These are phyloP conservation scores for Dysphania ambrosioides DNA, from an alignment of 148 eudicot genomes.

Conservation along the genomic window DNA sequence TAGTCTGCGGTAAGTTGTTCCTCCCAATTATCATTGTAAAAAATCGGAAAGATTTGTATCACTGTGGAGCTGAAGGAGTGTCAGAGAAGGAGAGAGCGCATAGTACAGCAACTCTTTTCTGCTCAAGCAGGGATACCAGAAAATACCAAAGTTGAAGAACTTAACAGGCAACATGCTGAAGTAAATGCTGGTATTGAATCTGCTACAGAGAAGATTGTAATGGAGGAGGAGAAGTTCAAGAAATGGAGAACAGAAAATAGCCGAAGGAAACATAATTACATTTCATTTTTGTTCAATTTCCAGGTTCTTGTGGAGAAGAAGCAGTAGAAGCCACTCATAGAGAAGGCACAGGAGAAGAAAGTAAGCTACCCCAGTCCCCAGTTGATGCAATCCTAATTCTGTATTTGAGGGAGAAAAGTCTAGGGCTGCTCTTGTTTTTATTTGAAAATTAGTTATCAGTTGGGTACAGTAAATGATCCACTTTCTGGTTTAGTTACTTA, in stretches of 20 bases:
- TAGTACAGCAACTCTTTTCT: conserved; percentile 69
- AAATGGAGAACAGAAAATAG: conserved; percentile 94
- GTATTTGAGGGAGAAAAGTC: not conserved
- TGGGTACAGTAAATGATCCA: not conserved
- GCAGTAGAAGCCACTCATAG: conserved; percentile 88
- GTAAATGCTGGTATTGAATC: conserved; percentile 84
- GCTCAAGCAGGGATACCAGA: conserved; percentile 55
- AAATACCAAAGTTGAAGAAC: conserved; percentile 48
- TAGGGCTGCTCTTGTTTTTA: not conserved
- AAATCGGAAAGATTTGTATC: conserved; percentile 84
- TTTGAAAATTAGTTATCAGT: not conserved
- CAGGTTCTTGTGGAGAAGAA: conserved; percentile 96
- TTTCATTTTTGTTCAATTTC: conserved; percentile 90
- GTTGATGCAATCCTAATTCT: conserved; percentile 19
- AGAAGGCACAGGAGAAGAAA: conserved; percentile 92
- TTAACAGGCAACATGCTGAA: conserved; percentile 63
- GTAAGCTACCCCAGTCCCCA: conserved; percentile 47
- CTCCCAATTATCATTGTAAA: conserved; percentile 36
- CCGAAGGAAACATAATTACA: conserved; percentile 89
- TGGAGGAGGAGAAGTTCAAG: conserved; percentile 97
- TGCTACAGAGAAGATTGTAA: conserved; percentile 86
- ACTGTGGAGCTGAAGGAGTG: conserved; percentile 90
- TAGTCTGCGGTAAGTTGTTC: conserved; percentile 49
- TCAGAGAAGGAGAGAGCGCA: conserved; percentile 77
- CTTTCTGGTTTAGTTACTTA: not conserved